Evolutionary conservation across 1,284 basidiomycete species (phyloP), one percentile per base, ranked within the genome.

Genomic region (Moesziomyces aphidis): DNA sequence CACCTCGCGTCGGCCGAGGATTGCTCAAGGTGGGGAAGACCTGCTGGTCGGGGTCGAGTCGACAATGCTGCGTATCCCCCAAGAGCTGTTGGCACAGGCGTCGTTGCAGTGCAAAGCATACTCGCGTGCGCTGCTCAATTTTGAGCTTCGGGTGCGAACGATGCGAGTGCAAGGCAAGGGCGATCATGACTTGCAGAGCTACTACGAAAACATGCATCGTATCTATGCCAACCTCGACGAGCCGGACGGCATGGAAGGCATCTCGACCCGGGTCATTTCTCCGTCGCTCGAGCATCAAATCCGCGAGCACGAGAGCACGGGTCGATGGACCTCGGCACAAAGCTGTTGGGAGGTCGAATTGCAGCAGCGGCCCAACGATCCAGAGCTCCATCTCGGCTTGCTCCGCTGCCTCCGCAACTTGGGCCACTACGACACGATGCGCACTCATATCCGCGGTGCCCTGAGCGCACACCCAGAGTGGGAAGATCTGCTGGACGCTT

Each of bases 291-390:
- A 98, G 77, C 94, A 98, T 85, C 95, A 98, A 85, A 99, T 99
- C 67, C 91, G 97, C 50, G 93, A 99, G 80, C 97, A 99, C 81
- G 97, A 99, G 85, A 97, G 92, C 76, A 97, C 93, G 1, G 97
- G 97, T 4, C 89, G 91, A 46, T 99, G 97, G 97, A 99, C 97
- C 0, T 92, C 95, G 5, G 97, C 97, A 5, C 97, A 99, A 85
- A 98, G 96, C 81, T 99, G 97, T 79, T 99, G 97, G 97, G 97
- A 99, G 86, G 92, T 99, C n/a, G 89, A 92, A 50, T 87, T 99
- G 23, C 96, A 98, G 83, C 91, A 93, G 73, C 90, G 90, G 28
- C 96, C 96, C 0, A 90, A 97, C 77, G 94, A 95, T 73, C 87
- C 97, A 9, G 89, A 92, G 31, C 91, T 92, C 66, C 97, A 99